Base-by-base conservation (phyloP, 805 yeast species). In the Candida nanaspora region DNA sequence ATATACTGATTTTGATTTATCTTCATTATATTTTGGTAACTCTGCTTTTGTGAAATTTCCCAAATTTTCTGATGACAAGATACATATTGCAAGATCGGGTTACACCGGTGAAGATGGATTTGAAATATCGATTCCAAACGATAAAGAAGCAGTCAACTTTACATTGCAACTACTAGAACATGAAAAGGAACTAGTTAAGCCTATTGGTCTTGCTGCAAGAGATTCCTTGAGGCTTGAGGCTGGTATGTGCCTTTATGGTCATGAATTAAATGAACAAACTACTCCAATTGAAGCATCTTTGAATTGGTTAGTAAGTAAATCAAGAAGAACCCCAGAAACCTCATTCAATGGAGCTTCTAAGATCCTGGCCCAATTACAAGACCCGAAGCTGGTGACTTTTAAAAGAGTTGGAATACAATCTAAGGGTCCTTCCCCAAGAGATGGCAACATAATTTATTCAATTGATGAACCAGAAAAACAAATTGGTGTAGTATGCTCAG, bases 61-160 rank as follows among this genome's bases (percentile, higher is more conserved):
- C 18, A 63, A 68, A 2, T 66, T 60, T 53, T 56, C 60, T 45
- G 60, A 65, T 23, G 55, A 47, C 15, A 66, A 69, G 38, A 69
- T 83, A 39, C 95, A 88, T 56, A 72, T 88, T n/a, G 85, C 96
- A 3, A 80, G 98, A 62, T 86, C 95, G 20, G 98, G 98, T 2
- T 93, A 93, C 68, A 93, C 98, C 6, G 98, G 98, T 16, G 98
- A 93, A 64, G 98, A 93, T 60, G 98, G 98, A 2, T 91, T 93
- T 61, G 98, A 93, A 62, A 75, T 91, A 43, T 80, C 94, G 8
- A 80, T 89, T 45, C 82, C 86, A 22, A 67, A 75, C 41, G 53
- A 60, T 37, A 65, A 69, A 39, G 58, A 70, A 19, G 81, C 91
- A 2, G 58, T 66, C 25, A 76, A 72, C 1, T 77, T 93, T 49